A percentile compares a stretch with the other conserved stretches of the same genome.
These are phyloP conservation scores for Nemania diffusa DNA, from an alignment of 2,329 filamentous ascomycete genomes.

Conservation along the genomic window DNA sequence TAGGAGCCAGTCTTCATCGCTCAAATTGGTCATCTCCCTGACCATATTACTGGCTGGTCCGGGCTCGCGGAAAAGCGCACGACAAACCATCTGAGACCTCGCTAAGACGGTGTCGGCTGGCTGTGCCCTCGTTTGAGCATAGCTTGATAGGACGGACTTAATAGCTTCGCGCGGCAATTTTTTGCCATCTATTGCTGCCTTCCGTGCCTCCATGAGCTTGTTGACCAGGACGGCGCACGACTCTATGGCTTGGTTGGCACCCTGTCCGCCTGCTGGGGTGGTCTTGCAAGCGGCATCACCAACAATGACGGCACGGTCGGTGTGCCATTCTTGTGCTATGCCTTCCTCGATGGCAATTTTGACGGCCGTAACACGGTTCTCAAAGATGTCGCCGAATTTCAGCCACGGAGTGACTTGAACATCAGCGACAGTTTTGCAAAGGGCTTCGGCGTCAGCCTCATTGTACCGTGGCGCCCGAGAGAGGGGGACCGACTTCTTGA, in stretches of 20 bases:
- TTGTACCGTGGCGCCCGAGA: constrained; percentile 5
- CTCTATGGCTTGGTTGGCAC: constrained; percentile 9
- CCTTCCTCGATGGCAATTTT: constrained; percentile 13
- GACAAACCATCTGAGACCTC: constrained; percentile 10
- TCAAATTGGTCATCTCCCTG: neutral
- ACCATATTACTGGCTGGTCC: neutral
- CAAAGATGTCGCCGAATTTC: constrained; percentile 7
- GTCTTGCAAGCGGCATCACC: constrained; percentile 14
- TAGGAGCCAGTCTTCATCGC: constrained; percentile 8
- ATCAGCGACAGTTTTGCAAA: constrained; percentile 9
- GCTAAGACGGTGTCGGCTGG: neutral
- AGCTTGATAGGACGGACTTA: constrained; percentile 5
- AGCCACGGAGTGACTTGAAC: constrained; percentile 4
- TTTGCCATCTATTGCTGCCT: neutral
- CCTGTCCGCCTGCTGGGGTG: constrained; percentile 1
- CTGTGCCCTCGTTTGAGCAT: constrained; percentile 9
- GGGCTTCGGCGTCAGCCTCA: constrained; percentile 6
- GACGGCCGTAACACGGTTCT: constrained; percentile 4
- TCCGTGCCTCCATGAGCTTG: constrained; percentile 7
- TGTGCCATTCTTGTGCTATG: constrained; percentile 5
- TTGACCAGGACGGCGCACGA: neutral
- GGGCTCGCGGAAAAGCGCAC: constrained; percentile 3
- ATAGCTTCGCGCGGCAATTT: constrained; percentile 7
- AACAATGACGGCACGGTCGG: constrained; percentile 6
- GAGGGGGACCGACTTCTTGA: constrained; percentile 1